Evolutionary conservation across 2,329 filamentous ascomycete genomes (phyloP).

Genomic region (Taxawa tesnikishii): DNA sequence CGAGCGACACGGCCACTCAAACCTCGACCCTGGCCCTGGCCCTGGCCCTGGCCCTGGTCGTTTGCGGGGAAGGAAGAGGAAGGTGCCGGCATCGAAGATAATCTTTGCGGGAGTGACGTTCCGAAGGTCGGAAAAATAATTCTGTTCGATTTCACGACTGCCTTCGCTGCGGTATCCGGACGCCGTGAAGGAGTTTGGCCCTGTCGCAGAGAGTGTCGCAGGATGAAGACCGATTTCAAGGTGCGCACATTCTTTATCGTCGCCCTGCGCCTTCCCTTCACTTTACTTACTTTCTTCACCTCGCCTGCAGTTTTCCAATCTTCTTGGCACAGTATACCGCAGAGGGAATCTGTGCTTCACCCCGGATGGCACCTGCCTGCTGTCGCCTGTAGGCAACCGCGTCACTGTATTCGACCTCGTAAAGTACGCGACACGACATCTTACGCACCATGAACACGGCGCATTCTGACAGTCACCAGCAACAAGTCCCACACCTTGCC

Average conservation of each 20-base stretch:
- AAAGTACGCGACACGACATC: conserved; percentile 49
- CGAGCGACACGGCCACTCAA: no score
- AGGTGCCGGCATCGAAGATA: neutral
- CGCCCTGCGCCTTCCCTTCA: neutral
- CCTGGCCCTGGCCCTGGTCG: neutral
- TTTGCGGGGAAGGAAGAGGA: conserved; percentile 1
- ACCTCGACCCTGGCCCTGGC: neutral
- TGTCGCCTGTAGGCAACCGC: conserved; percentile 91
- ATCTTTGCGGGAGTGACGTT: no score
- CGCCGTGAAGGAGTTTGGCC: neutral
- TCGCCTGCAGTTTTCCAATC: conserved; percentile 78
- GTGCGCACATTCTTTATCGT: conserved; percentile 42
- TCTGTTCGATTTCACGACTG: no score
- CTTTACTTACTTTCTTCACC: neutral
- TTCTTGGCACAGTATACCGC: conserved; percentile 95
- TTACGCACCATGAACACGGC: neutral
- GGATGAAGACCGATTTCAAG: conserved; percentile 99
- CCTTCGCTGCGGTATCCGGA: no score
- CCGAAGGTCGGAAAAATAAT: no score
- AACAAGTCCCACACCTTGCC: conserved; percentile 80
- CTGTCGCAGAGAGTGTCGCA: conserved; percentile 13
- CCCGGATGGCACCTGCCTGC: conserved; percentile 87
- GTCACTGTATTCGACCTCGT: conserved; percentile 94
- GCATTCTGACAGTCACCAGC: conserved; percentile 28
- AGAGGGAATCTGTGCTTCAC: conserved; percentile 96